Percentiles rank a stretch among this genome's conserved stretches.
phyloP scores from a whole-genome alignment of 768 basidiomycete genomes.

The Podaxis sp. region DNA sequence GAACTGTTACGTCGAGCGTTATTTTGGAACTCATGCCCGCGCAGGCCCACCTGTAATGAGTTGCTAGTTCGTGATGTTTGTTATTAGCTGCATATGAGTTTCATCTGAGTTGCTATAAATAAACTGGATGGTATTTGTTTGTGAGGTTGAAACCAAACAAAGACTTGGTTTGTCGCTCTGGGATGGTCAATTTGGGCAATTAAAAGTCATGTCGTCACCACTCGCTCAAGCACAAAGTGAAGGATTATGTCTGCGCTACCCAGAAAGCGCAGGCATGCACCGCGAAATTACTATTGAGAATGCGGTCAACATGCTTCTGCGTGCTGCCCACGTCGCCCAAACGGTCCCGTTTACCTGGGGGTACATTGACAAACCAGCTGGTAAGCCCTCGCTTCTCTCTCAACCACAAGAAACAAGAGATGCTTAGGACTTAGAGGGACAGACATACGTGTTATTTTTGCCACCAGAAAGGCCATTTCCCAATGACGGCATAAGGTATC shows the following conservation, averaged over 20 bases:
- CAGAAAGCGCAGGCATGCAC: constrained; percentile 63
- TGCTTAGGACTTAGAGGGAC: constrained; percentile 49
- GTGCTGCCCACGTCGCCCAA: constrained; percentile 56
- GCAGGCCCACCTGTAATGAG: constrained; percentile 31
- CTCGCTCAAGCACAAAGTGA: constrained; percentile 55
- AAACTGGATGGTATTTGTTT: not conserved
- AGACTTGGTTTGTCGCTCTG: not conserved
- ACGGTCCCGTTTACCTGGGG: constrained; percentile 68
- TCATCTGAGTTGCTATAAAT: not conserved
- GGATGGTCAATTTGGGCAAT: not conserved
- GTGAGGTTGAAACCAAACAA: not conserved
- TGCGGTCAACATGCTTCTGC: constrained; percentile 60
- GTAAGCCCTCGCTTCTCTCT: constrained; percentile 36
- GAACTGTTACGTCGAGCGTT: constrained; percentile 4
- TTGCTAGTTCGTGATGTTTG: constrained; percentile 20
- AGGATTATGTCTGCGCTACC: constrained; percentile 67
- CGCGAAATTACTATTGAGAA: constrained; percentile 52
- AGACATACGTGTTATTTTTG: constrained; percentile 65
- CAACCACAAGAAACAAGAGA: not conserved
- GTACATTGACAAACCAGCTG: constrained; percentile 76
- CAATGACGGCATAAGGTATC: constrained; percentile 74
- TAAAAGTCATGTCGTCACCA: constrained; percentile 22
- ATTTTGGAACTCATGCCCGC: not conserved
- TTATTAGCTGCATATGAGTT: not conserved
- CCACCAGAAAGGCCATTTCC: constrained; percentile 62